phyloP scores from a whole-genome alignment of 805 yeast genomes.

The Cyberlindnera amylophila region DNA sequence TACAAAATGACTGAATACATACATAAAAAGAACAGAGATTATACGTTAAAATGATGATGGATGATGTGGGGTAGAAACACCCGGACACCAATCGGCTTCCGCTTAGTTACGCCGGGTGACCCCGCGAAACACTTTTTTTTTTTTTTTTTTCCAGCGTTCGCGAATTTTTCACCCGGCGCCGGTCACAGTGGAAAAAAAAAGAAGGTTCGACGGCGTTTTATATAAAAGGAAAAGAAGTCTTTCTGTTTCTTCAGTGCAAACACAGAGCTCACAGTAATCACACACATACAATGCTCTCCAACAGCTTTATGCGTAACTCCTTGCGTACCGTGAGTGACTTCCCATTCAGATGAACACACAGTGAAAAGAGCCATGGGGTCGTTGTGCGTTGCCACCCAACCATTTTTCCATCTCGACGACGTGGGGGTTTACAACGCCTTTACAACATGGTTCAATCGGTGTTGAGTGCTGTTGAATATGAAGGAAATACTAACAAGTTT shows the following conservation, averaged over 20 bases:
- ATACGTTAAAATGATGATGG: too few relatives aligned
- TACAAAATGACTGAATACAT: too few relatives aligned
- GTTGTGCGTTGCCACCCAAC: not conserved
- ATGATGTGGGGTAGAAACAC: too few relatives aligned
- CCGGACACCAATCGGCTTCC: conserved; percentile 1
- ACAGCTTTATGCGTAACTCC: conserved; percentile 24
- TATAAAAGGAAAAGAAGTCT: not conserved
- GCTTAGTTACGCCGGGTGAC: too few relatives aligned
- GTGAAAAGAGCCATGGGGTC: too few relatives aligned
- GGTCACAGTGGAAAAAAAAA: conserved; percentile 8
- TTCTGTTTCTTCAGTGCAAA: too few relatives aligned
- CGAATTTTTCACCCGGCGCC: conserved; percentile 5
- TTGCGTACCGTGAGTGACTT: conserved; percentile 25
- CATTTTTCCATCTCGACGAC: not conserved
- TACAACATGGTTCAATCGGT: too few relatives aligned
- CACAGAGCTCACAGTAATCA: not conserved
- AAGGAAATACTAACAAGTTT: conserved; percentile 20
- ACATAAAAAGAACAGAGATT: too few relatives aligned
- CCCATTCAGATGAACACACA: too few relatives aligned
- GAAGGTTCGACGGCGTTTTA: conserved; percentile 9
- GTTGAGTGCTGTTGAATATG: too few relatives aligned
- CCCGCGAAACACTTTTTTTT: not conserved
- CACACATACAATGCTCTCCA: conserved; percentile 25
- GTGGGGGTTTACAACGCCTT: too few relatives aligned
- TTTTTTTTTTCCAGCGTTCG: too few relatives aligned